Conservation (phyloP, 352 stramenopile species). For the Phytophthora pistaciae region DNA sequence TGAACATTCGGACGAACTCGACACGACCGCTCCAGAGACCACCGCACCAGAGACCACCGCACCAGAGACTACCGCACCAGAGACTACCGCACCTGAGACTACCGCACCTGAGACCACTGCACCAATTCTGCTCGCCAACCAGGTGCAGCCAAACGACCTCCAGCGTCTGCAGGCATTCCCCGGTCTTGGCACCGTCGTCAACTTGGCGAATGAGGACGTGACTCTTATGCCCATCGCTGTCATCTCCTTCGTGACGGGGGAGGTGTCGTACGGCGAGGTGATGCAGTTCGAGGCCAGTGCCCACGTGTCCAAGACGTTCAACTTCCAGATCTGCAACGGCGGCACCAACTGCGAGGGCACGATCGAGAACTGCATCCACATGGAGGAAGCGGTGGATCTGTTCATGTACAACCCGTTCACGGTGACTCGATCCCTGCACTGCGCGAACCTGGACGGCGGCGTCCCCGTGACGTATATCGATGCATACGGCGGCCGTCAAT, state of each 20-base stretch:
- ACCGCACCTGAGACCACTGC: not conserved
- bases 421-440: conserved; percentile 48
- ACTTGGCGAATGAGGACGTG: conserved; percentile 16
- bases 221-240: conserved; percentile 36
- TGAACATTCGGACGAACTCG: not conserved
- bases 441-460: conserved; percentile 40
- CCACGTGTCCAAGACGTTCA: conserved; percentile 45
- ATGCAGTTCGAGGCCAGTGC: conserved; percentile 32
- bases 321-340: conserved; percentile 45
- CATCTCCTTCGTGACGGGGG: conserved; percentile 52
- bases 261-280: conserved; percentile 51
- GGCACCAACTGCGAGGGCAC: conserved; percentile 18
- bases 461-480: conserved; percentile 62
- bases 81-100: not conserved
- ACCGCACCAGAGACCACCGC: not conserved
- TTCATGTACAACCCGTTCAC: conserved; percentile 78
- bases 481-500: conserved; percentile 43
- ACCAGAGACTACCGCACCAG: not conserved
- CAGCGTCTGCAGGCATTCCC: conserved; percentile 49
- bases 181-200: conserved; percentile 40
- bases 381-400: conserved; percentile 49
- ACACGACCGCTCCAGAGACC: no score
- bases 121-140: conserved; percentile 18
- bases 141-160: conserved; percentile 31
- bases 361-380: conserved; percentile 47